phyloP scores from a whole-genome alignment of 2,329 filamentous ascomycete genomes.

The Diplodia scrobiculata region DNA sequence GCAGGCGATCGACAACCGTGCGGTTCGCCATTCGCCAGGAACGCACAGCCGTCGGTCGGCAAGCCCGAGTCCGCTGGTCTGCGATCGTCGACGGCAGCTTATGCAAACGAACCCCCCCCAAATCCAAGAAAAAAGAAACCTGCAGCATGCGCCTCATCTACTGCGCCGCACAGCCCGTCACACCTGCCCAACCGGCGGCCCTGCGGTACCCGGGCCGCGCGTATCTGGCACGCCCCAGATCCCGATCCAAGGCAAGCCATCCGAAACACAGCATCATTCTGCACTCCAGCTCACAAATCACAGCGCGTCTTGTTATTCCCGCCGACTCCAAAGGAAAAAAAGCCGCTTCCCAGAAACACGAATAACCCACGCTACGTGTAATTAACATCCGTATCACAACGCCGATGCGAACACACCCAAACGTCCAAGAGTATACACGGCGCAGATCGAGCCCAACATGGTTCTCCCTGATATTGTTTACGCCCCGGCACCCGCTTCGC shows the following conservation, averaged over 20 bases:
- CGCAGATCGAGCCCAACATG: background rate
- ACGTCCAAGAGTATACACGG: background rate
- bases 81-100: conserved; percentile 2
- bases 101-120: background rate
- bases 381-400: background rate
- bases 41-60: background rate
- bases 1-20: background rate
- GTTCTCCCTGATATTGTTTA: background rate
- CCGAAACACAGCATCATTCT: background rate
- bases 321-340: conserved; percentile 1
- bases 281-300: background rate
- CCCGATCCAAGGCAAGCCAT: conserved; percentile 6
- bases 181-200: conserved; percentile 3
- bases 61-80: background rate
- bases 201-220: background rate
- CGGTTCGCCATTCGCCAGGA: background rate
- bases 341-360: background rate
- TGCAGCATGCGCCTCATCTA: background rate
- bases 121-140: background rate
- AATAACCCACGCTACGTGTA: background rate
- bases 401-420: background rate
- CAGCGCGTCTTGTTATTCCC: conserved; percentile 17
- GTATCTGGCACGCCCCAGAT: background rate
- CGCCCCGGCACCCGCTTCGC: conserved; percentile 39
- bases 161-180: background rate